Conservation (phyloP, 768 basidiomycete species). For the Dioszegia aurantiaca region DNA sequence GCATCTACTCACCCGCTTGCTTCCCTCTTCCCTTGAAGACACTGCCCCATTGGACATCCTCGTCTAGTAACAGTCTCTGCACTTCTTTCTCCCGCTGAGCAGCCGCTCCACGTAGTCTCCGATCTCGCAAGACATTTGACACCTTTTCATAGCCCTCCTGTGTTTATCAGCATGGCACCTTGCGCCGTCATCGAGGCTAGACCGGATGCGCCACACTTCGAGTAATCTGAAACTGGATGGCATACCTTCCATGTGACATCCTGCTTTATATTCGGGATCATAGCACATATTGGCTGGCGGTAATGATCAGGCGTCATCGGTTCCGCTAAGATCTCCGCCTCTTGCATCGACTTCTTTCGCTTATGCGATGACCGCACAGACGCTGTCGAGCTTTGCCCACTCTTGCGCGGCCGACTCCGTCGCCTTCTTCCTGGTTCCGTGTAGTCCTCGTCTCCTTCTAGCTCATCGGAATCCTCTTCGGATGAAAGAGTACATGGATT, state of each 20-base stretch:
- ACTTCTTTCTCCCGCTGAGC: not conserved
- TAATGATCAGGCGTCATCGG: not conserved
- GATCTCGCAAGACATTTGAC: not conserved
- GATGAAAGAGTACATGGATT: constrained; percentile 1
- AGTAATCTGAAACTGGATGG: no score
- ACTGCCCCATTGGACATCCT: constrained; percentile 1
- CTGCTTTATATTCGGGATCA: constrained; percentile 2
- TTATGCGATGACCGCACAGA: no score
- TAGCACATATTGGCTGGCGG: not conserved
- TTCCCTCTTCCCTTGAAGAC: not conserved
- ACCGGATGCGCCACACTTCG: no score
- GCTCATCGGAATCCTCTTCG: not conserved
- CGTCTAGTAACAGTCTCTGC: not conserved
- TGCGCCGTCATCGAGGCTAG: no score
- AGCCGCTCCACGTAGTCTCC: not conserved
- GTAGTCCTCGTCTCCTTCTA: not conserved
- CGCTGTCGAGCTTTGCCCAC: not conserved
- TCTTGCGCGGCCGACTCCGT: not conserved
- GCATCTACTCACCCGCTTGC: not conserved
- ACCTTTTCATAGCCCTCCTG: not conserved
- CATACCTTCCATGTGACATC: constrained; percentile 2
- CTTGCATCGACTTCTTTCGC: no score
- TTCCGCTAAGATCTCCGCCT: not conserved
- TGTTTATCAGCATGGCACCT: no score
- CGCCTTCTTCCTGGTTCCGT: not conserved